phyloP scores from a whole-genome alignment of 495 filamentous ascomycete species.

The Beverwykella pulmonaria region DNA sequence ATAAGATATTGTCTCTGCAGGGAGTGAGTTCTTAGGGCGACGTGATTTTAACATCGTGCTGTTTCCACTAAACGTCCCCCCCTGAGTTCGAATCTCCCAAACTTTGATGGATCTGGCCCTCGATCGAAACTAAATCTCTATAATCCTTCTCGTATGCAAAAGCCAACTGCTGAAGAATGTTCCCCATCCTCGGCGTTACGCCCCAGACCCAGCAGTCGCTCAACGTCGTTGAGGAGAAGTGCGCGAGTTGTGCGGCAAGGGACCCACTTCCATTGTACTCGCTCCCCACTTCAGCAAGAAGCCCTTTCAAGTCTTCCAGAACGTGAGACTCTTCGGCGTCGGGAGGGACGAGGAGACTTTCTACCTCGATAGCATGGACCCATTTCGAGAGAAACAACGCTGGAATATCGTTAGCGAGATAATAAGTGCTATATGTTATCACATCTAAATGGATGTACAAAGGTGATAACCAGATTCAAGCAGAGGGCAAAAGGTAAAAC shows the following conservation, averaged over 20 bases:
- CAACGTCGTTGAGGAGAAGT: slow-evolving; percentile 4
- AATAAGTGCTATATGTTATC: background rate
- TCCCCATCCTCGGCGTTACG: slow-evolving; percentile 15
- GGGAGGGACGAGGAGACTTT: background rate
- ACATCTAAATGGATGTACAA: too few relatives aligned
- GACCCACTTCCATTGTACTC: slow-evolving; percentile 12
- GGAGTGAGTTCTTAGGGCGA: background rate
- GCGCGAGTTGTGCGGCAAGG: slow-evolving; percentile 20
- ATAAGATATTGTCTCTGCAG: background rate
- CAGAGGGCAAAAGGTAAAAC: too few relatives aligned
- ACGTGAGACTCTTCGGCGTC: slow-evolving; percentile 14
- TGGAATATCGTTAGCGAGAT: slow-evolving; percentile 1
- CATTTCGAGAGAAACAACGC: slow-evolving; percentile 28
- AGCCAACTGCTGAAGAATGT: slow-evolving; percentile 13
- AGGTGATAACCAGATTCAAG: too few relatives aligned
- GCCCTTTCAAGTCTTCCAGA: slow-evolving; percentile 6
- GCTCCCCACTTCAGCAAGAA: slow-evolving; percentile 21
- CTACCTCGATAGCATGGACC: slow-evolving; percentile 25
- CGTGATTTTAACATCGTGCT: background rate
- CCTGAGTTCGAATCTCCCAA: too few relatives aligned
- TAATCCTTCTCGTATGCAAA: slow-evolving; percentile 4
- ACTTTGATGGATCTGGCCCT: background rate
- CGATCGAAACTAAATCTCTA: background rate
- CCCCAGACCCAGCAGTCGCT: slow-evolving; percentile 32
- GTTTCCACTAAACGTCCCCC: too few relatives aligned